Evolutionary conservation across 805 yeast species (phyloP), one percentile per base, ranked within the genome.

Genomic region (Candida koratica): DNA sequence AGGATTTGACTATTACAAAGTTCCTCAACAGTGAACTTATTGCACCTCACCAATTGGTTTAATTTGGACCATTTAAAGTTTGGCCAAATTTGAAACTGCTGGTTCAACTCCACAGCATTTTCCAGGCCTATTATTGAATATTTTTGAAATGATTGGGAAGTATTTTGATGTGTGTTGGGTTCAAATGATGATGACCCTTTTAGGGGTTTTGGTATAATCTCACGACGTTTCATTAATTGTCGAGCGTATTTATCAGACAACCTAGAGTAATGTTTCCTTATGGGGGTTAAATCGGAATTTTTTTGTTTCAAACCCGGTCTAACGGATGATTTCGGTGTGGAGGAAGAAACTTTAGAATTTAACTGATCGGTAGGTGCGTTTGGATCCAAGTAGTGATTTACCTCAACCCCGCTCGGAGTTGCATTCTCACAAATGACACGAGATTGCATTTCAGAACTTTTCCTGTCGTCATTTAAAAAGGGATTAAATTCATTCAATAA

Each of bases 31-130:
- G 53, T 52, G 12, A 66, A 40, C 28, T 44, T 12, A 37, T 48
- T 60, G 50, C 64, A 20, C 42, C 38, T 9, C 10, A 65, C 48
- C 4, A 66, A 46, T 19, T 49, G 48, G 31, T 45, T 44, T 17
- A 67, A 46, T 38, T 56, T 61, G 9, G 33, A 40, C 72, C 71
- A 67, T 26, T 55, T 56, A 3, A 43, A 49, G 8, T 37, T 36
- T 22, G 56, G 50, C 69, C 70, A 64, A 25, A 24, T 17, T 16
- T 35, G 28, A 4, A 25, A n/a, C 17, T 23, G 24, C 10, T 20
- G 23, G 7, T 29, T 23, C 19, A 17, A 10, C 17, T 36, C 38
- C 4, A 28, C 38, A 28, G 20, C 38, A 7, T 34, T 34, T 5
- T 24, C 31, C 6, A 11, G 12, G 13, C 14, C 23, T 20, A 10